Base-by-base conservation (phyloP, 805 yeast genomes). In the Yamadazyma takamatsuzukensis region DNA sequence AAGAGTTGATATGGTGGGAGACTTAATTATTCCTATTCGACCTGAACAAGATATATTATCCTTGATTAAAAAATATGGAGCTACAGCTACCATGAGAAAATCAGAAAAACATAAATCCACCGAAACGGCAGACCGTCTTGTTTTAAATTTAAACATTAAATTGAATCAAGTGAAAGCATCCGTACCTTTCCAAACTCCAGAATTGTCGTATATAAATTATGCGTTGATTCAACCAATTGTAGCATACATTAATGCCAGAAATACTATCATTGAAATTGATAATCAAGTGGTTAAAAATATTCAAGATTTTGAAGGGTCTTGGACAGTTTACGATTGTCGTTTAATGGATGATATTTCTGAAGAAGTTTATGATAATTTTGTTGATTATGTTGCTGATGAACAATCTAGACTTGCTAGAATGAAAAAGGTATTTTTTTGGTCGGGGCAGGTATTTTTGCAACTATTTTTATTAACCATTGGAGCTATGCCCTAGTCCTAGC, bases 211-310 rank as follows among this genome's bases (percentile, higher is more conserved):
- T 48, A 77, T 88, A 43, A 93, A 93, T 59, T 83, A 83, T 54
- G 97, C 98, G 1, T 65, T 93, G 36, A 83, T 93, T 33, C 68
- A 96, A 41, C 98, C 98, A 0, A 89, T 93, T 53, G 96, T 93
- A 15, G 97, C 89, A 1, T 93, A 90, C 56, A 90, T 93, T 53
- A 93, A 93, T 54, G 83, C 93, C 22, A 74, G 84, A 38, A 84
- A 85, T 49, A 87, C 97, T 0, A 84, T 81, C 49, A 89, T 93
- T 39, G 96, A 95, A 27, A 79, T 90, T 37, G 71, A 78, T 40
- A 86, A 95, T 51, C 76, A 87, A 4, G 78, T 93, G 6, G 81
- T 82, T 21, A 93, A 93, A 53, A 73, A 76, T 27, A 59, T 88
- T 15, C 64, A 69, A 17, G 98, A 93, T 51, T 93, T 93, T 54